Base-by-base conservation (phyloP, 225 moss, liverwort and hornwort genomes). In the Ulota crispa region DNA sequence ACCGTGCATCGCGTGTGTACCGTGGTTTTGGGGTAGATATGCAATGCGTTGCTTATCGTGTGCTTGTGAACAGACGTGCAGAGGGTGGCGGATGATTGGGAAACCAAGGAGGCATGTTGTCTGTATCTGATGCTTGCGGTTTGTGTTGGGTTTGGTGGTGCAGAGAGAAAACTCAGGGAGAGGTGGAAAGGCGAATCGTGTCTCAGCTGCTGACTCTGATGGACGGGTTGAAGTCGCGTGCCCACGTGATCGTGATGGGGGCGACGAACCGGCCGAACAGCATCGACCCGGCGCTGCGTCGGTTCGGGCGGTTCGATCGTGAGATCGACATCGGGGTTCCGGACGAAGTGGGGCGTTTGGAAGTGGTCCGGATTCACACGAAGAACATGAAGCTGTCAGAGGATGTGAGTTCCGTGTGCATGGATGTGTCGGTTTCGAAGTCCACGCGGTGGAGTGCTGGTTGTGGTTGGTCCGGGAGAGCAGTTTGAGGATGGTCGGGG, bases 171-270 rank as follows among this genome's bases (percentile, higher is more conserved):
- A 97, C 95, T 7, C 96, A 96, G 73, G 96, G 96, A 21, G 96
- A 96, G 88, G 96, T 96, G 76, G 96, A 96, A 73, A 85, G 97
- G 32, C 94, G 97, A 24, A 97, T 97, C 26, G 97, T 97, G 70
- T 97, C 97, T 57, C 95, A 97, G 91, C 79, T 97, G 84, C 71
- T 97, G 75, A 97, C 95, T 23, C 86, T 97, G 50, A 97, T 97
- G 97, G 95, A 97, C 72, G 97, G 97, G 21, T 85, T 97, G 81
- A 97, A 97, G 89, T 97, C 95, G 73, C 92, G 96, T 61, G 96
- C 96, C 12, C 96, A 97, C 82, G 96, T 94, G n/a, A 94, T 94
- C 23, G 94, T 94, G 0, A 94, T 94, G 94, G 94, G 94, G 21
- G 94, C 94, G 9, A 94, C 94, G 27, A 94, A 94, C 78, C 86